Conservation (phyloP, 768 basidiomycete genomes). For the Amanita inopinata region DNA sequence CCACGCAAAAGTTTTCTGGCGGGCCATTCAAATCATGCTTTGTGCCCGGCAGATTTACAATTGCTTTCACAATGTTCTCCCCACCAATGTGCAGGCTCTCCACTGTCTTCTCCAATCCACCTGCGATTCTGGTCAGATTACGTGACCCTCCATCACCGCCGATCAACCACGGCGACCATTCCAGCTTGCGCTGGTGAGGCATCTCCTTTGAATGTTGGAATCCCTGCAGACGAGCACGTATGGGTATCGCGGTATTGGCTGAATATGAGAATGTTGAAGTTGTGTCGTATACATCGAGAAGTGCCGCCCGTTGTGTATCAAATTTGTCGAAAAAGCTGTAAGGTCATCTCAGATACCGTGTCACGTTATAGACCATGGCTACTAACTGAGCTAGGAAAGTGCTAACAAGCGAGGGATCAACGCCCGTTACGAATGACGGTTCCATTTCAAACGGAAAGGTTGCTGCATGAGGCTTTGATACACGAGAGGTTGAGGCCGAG, state of each 20-base stretch:
- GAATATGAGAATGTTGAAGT: constrained; percentile 88
- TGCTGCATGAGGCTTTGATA: constrained; percentile 44
- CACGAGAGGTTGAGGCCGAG: constrained; percentile 32
- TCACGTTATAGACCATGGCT: not conserved
- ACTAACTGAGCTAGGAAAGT: constrained; percentile 72
- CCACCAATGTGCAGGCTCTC: constrained; percentile 65
- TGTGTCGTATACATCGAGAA: constrained; percentile 71
- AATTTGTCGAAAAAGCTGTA: constrained; percentile 76
- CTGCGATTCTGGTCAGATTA: constrained; percentile 62
- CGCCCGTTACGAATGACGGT: constrained; percentile 65
- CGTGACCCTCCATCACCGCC: constrained; percentile 54
- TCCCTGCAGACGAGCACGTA: constrained; percentile 66
- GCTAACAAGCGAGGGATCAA: constrained; percentile 57
- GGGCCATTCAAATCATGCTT: constrained; percentile 75
- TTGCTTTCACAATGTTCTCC: constrained; percentile 49
- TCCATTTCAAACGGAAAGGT: constrained; percentile 73
- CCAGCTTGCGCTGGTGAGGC: constrained; percentile 77
- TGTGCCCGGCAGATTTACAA: constrained; percentile 62
- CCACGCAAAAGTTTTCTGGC: constrained; percentile 77
- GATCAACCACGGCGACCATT: constrained; percentile 65
- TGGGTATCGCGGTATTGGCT: constrained; percentile 73
- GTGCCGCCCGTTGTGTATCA: constrained; percentile 61
- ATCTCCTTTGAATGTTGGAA: constrained; percentile 51
- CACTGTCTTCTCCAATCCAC: constrained; percentile 51
- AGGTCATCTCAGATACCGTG: constrained; percentile 10